Conservation (phyloP, 2,329 filamentous ascomycete species). For the Talaromyces rugulosus region DNA sequence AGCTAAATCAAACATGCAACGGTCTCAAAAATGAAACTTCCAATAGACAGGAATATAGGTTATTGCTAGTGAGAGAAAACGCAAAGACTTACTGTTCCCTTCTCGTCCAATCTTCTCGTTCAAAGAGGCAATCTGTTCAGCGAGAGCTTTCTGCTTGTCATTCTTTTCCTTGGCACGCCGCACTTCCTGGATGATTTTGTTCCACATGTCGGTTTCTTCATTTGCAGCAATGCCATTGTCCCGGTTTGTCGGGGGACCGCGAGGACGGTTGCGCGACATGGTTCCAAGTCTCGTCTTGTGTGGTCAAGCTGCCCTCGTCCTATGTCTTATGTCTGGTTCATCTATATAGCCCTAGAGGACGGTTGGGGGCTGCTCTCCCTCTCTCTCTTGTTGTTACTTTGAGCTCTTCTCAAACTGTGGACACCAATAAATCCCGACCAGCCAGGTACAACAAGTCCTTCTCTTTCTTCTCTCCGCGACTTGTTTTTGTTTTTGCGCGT, state of each 20-base stretch:
- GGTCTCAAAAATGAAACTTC: neutral
- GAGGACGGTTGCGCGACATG: slow-evolving; percentile 42
- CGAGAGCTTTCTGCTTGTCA: slow-evolving; percentile 36
- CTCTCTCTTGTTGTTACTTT: neutral
- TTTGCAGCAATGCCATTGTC: slow-evolving; percentile 42
- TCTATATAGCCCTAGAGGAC: neutral
- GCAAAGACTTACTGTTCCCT: slow-evolving; percentile 35
- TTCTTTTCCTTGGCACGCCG: slow-evolving; percentile 42
- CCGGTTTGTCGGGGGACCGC: slow-evolving; percentile 31
- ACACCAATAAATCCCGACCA: neutral
- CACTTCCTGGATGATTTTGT: slow-evolving; percentile 39
- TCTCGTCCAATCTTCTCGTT: slow-evolving; percentile 43
- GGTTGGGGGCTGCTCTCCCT: neutral
- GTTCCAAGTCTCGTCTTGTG: neutral
- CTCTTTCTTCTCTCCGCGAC: neutral
- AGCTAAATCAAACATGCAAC: neutral
- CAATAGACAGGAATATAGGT: neutral
- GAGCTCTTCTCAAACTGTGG: neutral
- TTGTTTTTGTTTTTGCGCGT: neutral
- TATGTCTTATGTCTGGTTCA: neutral
- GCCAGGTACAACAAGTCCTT: neutral
- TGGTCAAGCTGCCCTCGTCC: neutral
- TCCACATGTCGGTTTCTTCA: slow-evolving; percentile 44
- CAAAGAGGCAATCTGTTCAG: slow-evolving; percentile 37
- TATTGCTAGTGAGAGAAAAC: no score